Base-by-base conservation (phyloP, 2,329 filamentous ascomycete genomes). In the Macrophomina phaseolina region DNA sequence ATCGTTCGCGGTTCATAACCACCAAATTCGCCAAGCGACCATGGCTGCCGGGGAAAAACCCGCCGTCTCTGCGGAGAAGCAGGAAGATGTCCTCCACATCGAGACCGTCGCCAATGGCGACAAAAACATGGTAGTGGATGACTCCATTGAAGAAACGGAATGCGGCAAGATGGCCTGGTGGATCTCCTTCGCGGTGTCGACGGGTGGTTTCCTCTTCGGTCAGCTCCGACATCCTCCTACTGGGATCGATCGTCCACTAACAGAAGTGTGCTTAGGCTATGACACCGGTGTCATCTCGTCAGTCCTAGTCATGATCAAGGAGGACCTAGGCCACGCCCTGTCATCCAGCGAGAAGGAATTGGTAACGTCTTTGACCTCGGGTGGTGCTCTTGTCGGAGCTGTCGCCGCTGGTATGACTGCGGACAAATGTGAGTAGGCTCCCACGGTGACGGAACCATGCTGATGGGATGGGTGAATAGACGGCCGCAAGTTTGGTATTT, bases 201-300 rank as follows among this genome's bases (percentile, higher is more conserved):
- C 69, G 14, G 69, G 69, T 45, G 69, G 70, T 53, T 67, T 70
- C 30, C 65, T 70, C 4, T 72, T 71, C 55, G 70, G 70, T 55
- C 4, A 48, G 49, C 36, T 2, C 23, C 23, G 23, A 23, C 23
- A 23, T 23, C 23, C 23, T 23, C 23, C 23, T 23, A 23, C 23
- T 2, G 23, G 23, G 23, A 23, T 23, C 23, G 23, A 3, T 23
- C 23, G 7, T 6, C 30, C 18, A 14, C 38, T 48, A 28, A 53
- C 49, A 64, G 28, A 14, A 28, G n/a, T 14, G 23, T 18, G 23
- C 2, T 28, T 23, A 65, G 51, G 49, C 36, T 78, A 79, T 66
- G 77, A 79, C 60, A 79, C 77, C 66, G 77, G 77, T 40, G 76
- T 78, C 68, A 78, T 79, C 58, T 77, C 74, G 12, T 75, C 76